Evolutionary conservation across 306 rosid species (phyloP), one percentile per base, ranked within the genome.

Genomic region (Psophocarpus tetragonolobus): DNA sequence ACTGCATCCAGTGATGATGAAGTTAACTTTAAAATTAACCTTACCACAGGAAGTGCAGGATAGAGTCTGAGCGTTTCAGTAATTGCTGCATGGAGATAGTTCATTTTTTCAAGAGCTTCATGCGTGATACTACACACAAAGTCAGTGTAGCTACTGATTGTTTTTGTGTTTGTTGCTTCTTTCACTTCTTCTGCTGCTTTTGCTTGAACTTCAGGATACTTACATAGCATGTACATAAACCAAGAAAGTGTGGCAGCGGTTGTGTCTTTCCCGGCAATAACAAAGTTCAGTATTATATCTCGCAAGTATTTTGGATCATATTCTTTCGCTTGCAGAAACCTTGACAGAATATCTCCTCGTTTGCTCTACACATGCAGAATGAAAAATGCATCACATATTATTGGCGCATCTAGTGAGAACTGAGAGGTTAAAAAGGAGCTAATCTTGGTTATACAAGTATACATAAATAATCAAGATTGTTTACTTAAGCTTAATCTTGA

Each of bases 11-110:
- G 48, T 45, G 26, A 54, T 4, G 48, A 10, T 74, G 84, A 56
- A 64, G 18, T 62, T 42, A 65, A 35, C 24, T 62, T 41, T 42
- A 71, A 85, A 18, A 3, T 29, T 50, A 64, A 39, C 51, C 87
- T 85, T 87, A 92, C 96, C 91, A 90, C 88, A 2, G 97, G 96
- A 81, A 90, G 90, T 24, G 96, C 93, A 69, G 96, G 97, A 80
- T 88, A 86, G 54, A 92, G 85, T 84, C 95, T 85, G 77, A 92
- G 97, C 47, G 97, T 92, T 81, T 90, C 97, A 39, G 91, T 92
- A 32, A 92, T 80, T 17, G 90, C 83, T 20, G 93, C 97, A 75
- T 92, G 93, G 60, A 90, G 91, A 86, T 85, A 90, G 44, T 88
- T 81, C 97, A 88, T 87, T 42, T 87, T 87, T 80, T 83, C 97